Evolutionary conservation across 2,329 filamentous ascomycete genomes (phyloP).

Genomic region (Periconia digitata): DNA sequence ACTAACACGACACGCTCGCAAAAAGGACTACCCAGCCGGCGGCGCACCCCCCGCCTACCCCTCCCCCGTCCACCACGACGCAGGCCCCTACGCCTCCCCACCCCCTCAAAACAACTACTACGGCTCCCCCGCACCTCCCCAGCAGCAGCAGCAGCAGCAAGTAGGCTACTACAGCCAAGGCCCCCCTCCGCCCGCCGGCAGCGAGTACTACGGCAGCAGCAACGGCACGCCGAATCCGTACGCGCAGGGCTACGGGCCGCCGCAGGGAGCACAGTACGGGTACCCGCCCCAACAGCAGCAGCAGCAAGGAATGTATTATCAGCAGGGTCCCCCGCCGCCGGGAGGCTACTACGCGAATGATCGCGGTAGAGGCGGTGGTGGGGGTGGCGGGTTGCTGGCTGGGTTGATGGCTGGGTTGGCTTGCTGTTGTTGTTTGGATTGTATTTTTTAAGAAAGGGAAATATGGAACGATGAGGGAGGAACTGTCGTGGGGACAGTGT

Average conservation of each 20-base stretch:
- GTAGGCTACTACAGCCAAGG: conserved; percentile 19
- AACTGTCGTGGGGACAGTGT: too few species aligned
- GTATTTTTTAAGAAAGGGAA: conserved; percentile 50
- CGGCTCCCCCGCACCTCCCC: conserved; percentile 17
- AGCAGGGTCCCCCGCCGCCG: conserved; percentile 33
- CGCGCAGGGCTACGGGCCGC: conserved; percentile 22
- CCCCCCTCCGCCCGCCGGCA: conserved; percentile 10
- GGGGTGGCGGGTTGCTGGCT: conserved; percentile 44
- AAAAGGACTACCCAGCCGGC: conserved; percentile 17
- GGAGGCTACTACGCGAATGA: conserved; percentile 44
- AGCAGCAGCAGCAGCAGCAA: too few species aligned
- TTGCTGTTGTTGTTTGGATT: conserved; percentile 56
- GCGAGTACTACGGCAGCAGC: conserved; percentile 16
- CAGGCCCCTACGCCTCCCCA: conserved; percentile 19
- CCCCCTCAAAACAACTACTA: conserved; percentile 22
- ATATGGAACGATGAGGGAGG: too few species aligned
- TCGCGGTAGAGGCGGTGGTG: conserved; percentile 31
- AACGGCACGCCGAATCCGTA: conserved; percentile 15
- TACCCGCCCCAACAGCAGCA: conserved; percentile 28
- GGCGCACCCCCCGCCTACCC: conserved; percentile 40
- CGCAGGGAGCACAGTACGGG: conserved; percentile 28
- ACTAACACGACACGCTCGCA: too few species aligned
- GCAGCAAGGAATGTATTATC: conserved; percentile 39
- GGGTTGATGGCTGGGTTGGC: conserved; percentile 50
- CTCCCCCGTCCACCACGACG: conserved; percentile 35